A percentile compares a stretch with the other conserved stretches of the same genome.
These are phyloP conservation scores for Aureobasidium sp. DNA, from an alignment of 2,329 filamentous ascomycete species.

Conservation along the genomic window DNA sequence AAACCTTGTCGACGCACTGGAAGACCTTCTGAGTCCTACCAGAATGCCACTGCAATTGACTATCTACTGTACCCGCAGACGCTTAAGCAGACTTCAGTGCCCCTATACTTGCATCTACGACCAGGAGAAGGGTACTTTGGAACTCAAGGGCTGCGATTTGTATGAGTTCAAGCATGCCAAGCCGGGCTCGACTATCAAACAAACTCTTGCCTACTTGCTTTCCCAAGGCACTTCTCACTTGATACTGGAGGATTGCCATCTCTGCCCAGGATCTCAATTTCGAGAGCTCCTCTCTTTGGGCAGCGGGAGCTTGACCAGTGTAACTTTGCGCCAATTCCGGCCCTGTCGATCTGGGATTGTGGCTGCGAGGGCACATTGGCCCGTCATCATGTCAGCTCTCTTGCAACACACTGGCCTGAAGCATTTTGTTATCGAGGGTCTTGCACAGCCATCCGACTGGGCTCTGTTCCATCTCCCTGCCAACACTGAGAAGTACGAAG, in stretches of 20 bases:
- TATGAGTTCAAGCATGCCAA: neutral
- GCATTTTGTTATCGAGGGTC: neutral
- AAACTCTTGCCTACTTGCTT: neutral
- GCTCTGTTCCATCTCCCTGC: neutral
- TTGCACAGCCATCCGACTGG: neutral
- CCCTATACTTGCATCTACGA: conserved; percentile 2
- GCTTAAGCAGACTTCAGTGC: neutral
- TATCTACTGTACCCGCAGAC: neutral
- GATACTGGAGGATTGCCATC: neutral
- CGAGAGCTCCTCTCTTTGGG: neutral
- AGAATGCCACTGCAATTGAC: neutral
- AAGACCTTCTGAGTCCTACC: neutral
- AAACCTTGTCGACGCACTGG: neutral
- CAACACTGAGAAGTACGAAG: neutral
- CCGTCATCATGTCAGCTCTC: neutral
- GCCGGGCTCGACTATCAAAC: neutral
- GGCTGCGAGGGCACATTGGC: neutral
- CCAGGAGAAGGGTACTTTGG: neutral
- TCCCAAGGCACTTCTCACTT: neutral
- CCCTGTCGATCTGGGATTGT: neutral
- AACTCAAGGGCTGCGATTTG: neutral
- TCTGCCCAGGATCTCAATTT: neutral
- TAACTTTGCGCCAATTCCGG: neutral
- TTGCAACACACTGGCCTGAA: neutral
- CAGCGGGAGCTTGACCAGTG: neutral